Conservation (phyloP, 345 rosid species). For the Syzygium oleosum region DNA sequence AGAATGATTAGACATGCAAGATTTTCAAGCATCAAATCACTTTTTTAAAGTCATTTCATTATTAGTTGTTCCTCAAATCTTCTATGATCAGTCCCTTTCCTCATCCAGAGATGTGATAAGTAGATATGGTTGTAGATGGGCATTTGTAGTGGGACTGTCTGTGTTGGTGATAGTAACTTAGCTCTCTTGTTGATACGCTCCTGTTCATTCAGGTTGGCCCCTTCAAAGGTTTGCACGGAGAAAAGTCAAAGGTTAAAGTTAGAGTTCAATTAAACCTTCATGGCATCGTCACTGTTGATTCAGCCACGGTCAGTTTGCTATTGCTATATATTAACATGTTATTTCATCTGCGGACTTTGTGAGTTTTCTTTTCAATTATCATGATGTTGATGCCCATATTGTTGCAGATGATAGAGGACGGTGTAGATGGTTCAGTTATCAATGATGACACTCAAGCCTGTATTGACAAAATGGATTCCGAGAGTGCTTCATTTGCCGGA, state of each 20-base stretch:
- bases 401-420: conserved; percentile 34
- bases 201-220: conserved; percentile 43
- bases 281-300: conserved; percentile 37
- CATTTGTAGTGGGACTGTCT: neutral
- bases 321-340: neutral
- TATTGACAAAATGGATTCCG: conserved; percentile 8
- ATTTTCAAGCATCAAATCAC: neutral
- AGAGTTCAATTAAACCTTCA: conserved; percentile 41
- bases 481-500: conserved; percentile 8
- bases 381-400: neutral
- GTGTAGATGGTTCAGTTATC: conserved; percentile 10
- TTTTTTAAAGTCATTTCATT: neutral
- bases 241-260: conserved; percentile 41
- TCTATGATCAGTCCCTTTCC: neutral
- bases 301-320: conserved; percentile 28
- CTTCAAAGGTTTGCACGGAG: conserved; percentile 18
- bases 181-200: neutral
- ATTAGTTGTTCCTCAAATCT: neutral
- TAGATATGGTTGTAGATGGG: neutral
- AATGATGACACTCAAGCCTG: conserved; percentile 2
- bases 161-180: neutral
- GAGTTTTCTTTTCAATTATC: neutral
- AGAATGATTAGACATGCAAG: neutral
- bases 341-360: neutral
- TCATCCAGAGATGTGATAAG: neutral